phyloP scores from a whole-genome alignment of 768 basidiomycete genomes.

The Termitomyces sp. region DNA sequence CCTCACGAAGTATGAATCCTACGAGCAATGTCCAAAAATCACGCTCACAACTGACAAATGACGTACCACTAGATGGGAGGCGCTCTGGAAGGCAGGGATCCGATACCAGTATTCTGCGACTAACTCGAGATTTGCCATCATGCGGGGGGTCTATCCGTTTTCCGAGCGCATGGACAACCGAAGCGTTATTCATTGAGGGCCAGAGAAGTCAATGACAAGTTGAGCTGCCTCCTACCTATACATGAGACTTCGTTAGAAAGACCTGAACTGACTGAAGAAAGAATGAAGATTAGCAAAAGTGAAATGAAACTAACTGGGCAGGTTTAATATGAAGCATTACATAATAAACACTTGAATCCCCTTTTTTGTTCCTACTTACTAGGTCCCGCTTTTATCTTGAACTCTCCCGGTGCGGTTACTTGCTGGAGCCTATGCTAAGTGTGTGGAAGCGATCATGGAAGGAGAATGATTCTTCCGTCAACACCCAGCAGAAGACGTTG shows the following conservation, averaged over 20 bases:
- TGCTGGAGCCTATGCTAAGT: conserved; percentile 36
- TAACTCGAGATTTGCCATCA: conserved; percentile 9
- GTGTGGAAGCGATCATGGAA: conserved; percentile 50
- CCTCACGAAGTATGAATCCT: conserved; percentile 77
- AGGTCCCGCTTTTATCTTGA: background rate
- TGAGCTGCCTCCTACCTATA: conserved; percentile 8
- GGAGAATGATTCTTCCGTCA: conserved; percentile 22
- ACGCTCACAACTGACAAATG: background rate
- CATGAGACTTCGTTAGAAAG: conserved; percentile 7
- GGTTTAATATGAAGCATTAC: too few species aligned
- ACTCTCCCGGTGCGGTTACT: background rate
- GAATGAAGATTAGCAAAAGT: background rate
- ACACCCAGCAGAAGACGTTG: conserved; percentile 21
- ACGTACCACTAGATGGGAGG: conserved; percentile 62
- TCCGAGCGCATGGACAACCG: conserved; percentile 31
- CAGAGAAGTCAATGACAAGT: background rate
- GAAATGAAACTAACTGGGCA: too few species aligned
- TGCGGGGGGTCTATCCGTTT: conserved; percentile 19
- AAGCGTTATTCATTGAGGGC: conserved; percentile 43
- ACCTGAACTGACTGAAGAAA: background rate
- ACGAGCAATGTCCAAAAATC: conserved; percentile 18
- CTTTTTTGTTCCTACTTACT: too few species aligned
- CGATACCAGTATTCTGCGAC: conserved; percentile 40
- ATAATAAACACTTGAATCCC: too few species aligned
- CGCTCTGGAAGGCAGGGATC: conserved; percentile 63